Conservation (phyloP, 2,329 filamentous ascomycete species). For the Geoglossum cookeanum region DNA sequence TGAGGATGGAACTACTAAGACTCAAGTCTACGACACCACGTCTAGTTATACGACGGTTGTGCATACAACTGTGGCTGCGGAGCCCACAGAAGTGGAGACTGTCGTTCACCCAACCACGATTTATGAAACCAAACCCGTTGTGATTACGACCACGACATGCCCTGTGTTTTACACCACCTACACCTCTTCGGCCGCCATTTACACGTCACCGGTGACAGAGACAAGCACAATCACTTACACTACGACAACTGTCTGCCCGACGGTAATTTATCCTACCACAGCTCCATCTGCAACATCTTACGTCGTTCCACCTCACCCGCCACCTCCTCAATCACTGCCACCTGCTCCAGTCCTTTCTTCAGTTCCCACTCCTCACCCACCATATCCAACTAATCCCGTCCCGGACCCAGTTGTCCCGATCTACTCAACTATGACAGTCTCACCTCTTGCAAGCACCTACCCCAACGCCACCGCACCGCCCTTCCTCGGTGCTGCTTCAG, state of each 20-base stretch:
- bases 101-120: constrained; percentile 1
- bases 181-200: not conserved
- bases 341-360: not conserved
- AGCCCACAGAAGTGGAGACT: not conserved
- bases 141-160: constrained; percentile 3
- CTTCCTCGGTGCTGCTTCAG: constrained; percentile 11
- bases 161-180: constrained; percentile 2
- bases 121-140: not conserved
- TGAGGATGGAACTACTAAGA: constrained; percentile 20
- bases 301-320: not conserved
- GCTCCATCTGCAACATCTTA: too few species aligned
- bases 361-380: not conserved
- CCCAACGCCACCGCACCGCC: constrained; percentile 6
- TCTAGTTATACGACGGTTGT: constrained; percentile 12
- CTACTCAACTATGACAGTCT: not conserved
- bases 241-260: not conserved
- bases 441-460: constrained; percentile 4
- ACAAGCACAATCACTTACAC: constrained; percentile 2
- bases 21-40: constrained; percentile 26
- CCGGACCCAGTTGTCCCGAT: not conserved
- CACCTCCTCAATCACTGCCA: not conserved
- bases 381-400: not conserved
- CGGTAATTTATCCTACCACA: not conserved
- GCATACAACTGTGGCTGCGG: not conserved
- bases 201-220: not conserved